A percentile compares a stretch with the other conserved stretches of the same genome.
Evolutionary conservation across 768 basidiomycete genomes (phyloP).

Genomic region (Auriscalpium vulgare): DNA sequence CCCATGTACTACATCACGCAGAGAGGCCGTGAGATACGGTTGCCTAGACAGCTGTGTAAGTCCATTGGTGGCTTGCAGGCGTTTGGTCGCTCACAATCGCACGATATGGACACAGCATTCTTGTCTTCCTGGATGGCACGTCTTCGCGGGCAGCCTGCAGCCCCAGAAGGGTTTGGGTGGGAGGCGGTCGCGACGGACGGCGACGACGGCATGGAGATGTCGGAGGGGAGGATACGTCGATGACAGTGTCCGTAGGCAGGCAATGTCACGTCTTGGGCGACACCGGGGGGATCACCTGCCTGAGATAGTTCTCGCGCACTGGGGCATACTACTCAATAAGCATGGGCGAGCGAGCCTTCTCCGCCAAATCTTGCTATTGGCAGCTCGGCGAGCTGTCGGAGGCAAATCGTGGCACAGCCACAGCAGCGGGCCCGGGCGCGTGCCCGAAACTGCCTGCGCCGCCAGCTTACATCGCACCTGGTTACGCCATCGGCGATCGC

Average conservation of each 20-base stretch:
- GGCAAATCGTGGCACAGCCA: too few relatives aligned
- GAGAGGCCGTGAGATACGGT: slow-evolving; percentile 29
- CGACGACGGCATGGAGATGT: slow-evolving; percentile 67
- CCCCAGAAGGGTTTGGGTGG: slow-evolving; percentile 55
- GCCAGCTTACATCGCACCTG: too few relatives aligned
- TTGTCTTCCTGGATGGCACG: slow-evolving; percentile 35
- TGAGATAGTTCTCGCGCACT: too few relatives aligned
- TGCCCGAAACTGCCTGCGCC: too few relatives aligned
- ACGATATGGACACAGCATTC: slow-evolving; percentile 26
- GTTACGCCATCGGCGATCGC: too few relatives aligned
- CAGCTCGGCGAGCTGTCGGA: too few relatives aligned
- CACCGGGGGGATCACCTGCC: too few relatives aligned
- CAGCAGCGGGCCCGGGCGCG: too few relatives aligned
- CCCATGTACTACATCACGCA: slow-evolving; percentile 81
- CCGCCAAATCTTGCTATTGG: too few relatives aligned
- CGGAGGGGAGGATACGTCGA: slow-evolving; percentile 19
- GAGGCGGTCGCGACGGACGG: slow-evolving; percentile 65
- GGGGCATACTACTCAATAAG: too few relatives aligned
- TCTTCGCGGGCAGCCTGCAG: slow-evolving; percentile 39
- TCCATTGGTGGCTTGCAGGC: not conserved
- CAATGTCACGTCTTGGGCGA: too few relatives aligned
- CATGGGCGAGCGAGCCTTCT: too few relatives aligned
- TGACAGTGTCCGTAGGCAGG: not conserved
- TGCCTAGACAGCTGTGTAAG: slow-evolving; percentile 25
- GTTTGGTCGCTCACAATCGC: slow-evolving; percentile 3